Evolutionary conservation across 306 rosid genomes (phyloP).

Genomic region (Quercus robur): DNA sequence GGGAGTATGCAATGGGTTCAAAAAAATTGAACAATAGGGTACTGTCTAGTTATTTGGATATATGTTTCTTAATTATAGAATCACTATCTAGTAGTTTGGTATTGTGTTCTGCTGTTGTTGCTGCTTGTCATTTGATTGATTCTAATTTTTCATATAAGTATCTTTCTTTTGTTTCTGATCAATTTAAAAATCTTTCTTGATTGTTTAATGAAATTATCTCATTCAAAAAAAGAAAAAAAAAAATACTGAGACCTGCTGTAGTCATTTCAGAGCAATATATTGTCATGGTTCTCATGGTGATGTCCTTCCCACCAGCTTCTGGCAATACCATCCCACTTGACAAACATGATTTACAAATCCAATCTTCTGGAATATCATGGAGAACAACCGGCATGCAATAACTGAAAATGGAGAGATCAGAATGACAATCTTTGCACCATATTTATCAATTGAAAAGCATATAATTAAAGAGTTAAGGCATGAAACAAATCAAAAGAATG

Average conservation of each 20-base stretch:
- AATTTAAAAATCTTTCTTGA: too few relatives aligned
- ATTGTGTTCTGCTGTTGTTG: too few relatives aligned
- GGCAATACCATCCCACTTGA: background rate
- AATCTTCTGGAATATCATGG: slow-evolving; percentile 23
- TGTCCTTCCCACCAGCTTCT: slow-evolving; percentile 1
- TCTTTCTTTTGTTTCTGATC: too few relatives aligned
- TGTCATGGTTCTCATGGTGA: background rate
- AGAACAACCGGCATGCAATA: slow-evolving; percentile 42
- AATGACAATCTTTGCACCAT: background rate
- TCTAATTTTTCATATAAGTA: too few relatives aligned
- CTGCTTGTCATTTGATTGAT: too few relatives aligned
- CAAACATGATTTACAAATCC: slow-evolving; percentile 64
- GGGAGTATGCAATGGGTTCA: too few relatives aligned
- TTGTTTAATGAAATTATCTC: too few relatives aligned
- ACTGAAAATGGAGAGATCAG: slow-evolving; percentile 34
- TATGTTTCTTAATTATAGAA: too few relatives aligned
- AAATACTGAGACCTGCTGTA: background rate
- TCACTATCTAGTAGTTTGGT: too few relatives aligned
- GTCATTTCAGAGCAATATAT: background rate
- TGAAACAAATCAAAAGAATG: background rate
- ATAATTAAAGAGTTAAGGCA: background rate
- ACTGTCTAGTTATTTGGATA: too few relatives aligned
- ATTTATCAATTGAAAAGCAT: background rate
- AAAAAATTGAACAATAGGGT: too few relatives aligned
- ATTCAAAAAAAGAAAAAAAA: too few relatives aligned